A percentile compares a stretch with the other conserved stretches of the same genome.
Conservation (phyloP, 116 monocot species). For the Cymodocea nodosa region DNA sequence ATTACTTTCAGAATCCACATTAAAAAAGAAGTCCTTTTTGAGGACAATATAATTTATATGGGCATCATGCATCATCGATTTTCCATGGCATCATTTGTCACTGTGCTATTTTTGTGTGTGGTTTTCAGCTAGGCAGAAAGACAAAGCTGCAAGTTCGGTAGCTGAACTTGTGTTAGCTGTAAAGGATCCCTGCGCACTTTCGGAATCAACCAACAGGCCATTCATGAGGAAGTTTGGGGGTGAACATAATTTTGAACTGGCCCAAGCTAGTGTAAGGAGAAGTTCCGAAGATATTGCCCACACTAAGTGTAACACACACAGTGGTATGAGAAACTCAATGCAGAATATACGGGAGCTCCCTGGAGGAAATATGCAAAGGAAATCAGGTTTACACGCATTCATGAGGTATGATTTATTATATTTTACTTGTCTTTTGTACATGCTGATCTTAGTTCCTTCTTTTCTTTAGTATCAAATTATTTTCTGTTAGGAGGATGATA, state of each 20-base stretch:
- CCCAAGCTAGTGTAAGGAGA: slow-evolving; percentile 33
- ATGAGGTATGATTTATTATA: slow-evolving; percentile 50
- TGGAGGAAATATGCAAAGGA: slow-evolving; percentile 41
- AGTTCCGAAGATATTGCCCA: slow-evolving; percentile 43
- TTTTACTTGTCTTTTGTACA: not conserved
- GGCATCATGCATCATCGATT: too few relatives aligned
- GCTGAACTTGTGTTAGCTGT: slow-evolving; percentile 81
- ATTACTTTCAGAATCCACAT: not conserved
- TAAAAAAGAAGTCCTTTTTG: not conserved
- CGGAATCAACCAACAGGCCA: slow-evolving; percentile 41
- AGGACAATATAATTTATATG: too few relatives aligned
- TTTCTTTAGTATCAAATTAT: too few relatives aligned
- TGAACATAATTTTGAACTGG: slow-evolving; percentile 5
- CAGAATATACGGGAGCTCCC: slow-evolving; percentile 72
- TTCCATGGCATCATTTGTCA: too few relatives aligned
- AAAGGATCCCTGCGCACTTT: slow-evolving; percentile 41
- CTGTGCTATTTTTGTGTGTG: not conserved
- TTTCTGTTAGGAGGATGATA: too few relatives aligned
- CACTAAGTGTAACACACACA: slow-evolving; percentile 39
- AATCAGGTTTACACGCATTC: slow-evolving; percentile 59
- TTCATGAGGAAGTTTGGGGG: slow-evolving; percentile 59
- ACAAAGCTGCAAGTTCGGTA: slow-evolving; percentile 60
- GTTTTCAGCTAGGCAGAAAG: slow-evolving; percentile 78
- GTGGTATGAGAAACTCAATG: slow-evolving; percentile 57
- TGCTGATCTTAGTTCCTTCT: too few relatives aligned